phyloP scores from a whole-genome alignment of 2,329 filamentous ascomycete species.

The Phyllosticta citriasiana region DNA sequence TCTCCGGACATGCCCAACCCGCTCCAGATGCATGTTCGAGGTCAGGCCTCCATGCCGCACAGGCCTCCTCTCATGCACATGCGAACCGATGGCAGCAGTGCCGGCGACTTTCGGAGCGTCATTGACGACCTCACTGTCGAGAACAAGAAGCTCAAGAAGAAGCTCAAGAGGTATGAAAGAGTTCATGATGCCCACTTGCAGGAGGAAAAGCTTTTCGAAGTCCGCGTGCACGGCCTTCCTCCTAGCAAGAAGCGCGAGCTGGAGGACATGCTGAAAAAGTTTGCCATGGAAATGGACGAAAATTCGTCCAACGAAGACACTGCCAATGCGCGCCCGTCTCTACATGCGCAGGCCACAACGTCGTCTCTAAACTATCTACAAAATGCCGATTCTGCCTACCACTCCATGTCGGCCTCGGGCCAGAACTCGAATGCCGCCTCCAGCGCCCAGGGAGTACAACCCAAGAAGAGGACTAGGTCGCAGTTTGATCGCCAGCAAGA shows the following conservation, averaged over 20 bases:
- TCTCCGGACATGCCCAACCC: conserved; percentile 26
- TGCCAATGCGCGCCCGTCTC: conserved; percentile 22
- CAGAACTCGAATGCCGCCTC: conserved; percentile 31
- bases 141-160: conserved; percentile 68
- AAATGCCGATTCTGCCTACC: conserved; percentile 48
- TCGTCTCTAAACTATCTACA: conserved; percentile 42
- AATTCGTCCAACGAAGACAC: conserved; percentile 21
- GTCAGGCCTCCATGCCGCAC: conserved; percentile 15
- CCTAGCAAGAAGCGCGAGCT: conserved; percentile 65
- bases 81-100: conserved; percentile 43
- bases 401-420: conserved; percentile 47
- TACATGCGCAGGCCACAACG: conserved; percentile 47
- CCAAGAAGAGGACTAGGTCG: neutral
- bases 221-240: conserved; percentile 66
- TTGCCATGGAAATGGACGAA: conserved; percentile 35
- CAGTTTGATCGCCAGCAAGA: conserved; percentile 19
- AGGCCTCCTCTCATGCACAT: conserved; percentile 30
- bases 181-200: conserved; percentile 55
- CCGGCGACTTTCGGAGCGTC: conserved; percentile 68
- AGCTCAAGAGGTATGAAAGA: conserved; percentile 61
- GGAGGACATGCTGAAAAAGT: conserved; percentile 61
- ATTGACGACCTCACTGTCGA: conserved; percentile 82
- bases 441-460: conserved; percentile 16
- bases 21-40: conserved; percentile 11
- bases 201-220: conserved; percentile 72